phyloP scores from a whole-genome alignment of 768 basidiomycete genomes.

The Pleurotus sapidus region DNA sequence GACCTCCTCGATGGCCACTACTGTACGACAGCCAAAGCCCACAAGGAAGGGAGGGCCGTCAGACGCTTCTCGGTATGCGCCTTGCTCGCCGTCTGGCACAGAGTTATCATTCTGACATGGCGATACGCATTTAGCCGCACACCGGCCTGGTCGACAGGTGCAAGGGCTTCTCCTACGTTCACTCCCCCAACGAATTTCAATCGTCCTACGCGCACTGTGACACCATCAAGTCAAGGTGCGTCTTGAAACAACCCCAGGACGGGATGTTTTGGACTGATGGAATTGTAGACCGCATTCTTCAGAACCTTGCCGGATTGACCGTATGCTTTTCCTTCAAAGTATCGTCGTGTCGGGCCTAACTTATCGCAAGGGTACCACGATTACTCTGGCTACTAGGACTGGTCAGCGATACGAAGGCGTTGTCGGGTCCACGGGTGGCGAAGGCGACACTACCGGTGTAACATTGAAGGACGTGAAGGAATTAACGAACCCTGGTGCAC shows the following conservation, averaged over 20 bases:
- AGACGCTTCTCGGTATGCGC: conserved; percentile 52
- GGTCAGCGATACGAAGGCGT: conserved; percentile 73
- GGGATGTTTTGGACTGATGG: conserved; percentile 42
- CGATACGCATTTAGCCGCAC: conserved; percentile 12
- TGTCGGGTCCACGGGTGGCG: conserved; percentile 53
- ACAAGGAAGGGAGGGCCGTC: conserved; percentile 54
- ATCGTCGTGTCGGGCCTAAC: conserved; percentile 1
- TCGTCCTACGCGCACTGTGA: conserved; percentile 29
- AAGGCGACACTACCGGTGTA: conserved; percentile 70
- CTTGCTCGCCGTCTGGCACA: not conserved
- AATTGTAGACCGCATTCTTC: conserved; percentile 58
- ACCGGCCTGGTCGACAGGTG: conserved; percentile 59
- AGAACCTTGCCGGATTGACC: conserved; percentile 66
- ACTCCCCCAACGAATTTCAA: conserved; percentile 45
- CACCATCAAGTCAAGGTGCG: conserved; percentile 31
- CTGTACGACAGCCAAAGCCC: conserved; percentile 63
- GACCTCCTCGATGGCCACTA: conserved; percentile 49
- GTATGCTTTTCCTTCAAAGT: conserved; percentile 39
- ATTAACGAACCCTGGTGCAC: conserved; percentile 58
- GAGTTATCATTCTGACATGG: not conserved
- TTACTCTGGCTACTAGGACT: conserved; percentile 74
- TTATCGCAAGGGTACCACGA: conserved; percentile 57
- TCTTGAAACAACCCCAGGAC: conserved; percentile 46
- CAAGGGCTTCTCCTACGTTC: conserved; percentile 71
- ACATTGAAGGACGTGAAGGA: conserved; percentile 80